A percentile compares a stretch with the other conserved stretches of the same genome.
Conservation (phyloP, 108 stramenopile genomes). For the Nitzschia palea region DNA sequence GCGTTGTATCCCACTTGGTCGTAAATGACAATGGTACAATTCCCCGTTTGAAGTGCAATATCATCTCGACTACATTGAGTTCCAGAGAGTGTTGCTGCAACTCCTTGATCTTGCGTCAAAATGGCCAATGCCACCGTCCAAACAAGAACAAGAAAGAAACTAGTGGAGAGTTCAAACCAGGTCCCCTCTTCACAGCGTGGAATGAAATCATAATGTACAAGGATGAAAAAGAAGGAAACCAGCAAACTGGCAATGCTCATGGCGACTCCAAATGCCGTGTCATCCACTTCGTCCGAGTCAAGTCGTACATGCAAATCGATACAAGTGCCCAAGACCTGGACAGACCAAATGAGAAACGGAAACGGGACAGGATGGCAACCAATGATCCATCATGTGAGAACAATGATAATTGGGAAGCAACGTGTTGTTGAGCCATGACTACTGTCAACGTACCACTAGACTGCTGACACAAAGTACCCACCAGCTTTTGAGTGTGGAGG, state of each 20-base stretch:
- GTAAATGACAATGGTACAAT: constrained; percentile 2
- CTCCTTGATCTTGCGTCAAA: constrained; percentile 44
- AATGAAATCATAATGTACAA: constrained; percentile 70
- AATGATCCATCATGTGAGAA: background rate
- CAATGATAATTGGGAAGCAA: background rate
- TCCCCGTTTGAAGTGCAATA: background rate
- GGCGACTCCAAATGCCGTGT: constrained; percentile 49
- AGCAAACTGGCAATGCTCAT: constrained; percentile 41
- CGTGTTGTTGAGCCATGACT: background rate
- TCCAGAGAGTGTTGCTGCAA: constrained; percentile 34
- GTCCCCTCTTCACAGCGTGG: constrained; percentile 42
- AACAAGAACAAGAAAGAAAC: constrained; percentile 28
- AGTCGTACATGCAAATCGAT: constrained; percentile 20
- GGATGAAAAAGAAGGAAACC: constrained; percentile 49
- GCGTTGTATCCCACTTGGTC: background rate
- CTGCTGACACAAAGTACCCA: constrained; percentile 35
- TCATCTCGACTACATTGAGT: constrained; percentile 9
- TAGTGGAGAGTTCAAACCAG: constrained; percentile 39
- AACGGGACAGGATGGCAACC: too few species aligned
- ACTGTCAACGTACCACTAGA: constrained; percentile 8
- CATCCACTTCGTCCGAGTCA: constrained; percentile 5
- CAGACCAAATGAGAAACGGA: background rate
- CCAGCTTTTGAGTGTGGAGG: constrained; percentile 57
- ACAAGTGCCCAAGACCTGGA: background rate
- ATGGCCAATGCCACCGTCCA: constrained; percentile 43